phyloP scores from a whole-genome alignment of 768 basidiomycete genomes.

The Boletus speciosus region DNA sequence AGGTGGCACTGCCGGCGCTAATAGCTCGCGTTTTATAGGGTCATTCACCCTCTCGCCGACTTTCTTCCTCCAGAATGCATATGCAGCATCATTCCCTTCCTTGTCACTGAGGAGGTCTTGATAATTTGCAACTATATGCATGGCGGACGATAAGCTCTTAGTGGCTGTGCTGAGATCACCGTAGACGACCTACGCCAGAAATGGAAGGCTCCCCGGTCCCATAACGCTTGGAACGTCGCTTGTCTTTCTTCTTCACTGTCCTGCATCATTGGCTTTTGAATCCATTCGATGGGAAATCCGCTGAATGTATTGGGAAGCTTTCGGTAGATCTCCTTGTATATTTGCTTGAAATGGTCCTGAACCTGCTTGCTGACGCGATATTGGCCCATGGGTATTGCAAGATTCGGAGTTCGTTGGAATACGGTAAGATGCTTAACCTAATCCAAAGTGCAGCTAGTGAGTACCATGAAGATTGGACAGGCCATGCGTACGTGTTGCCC shows the following conservation, averaged over 20 bases:
- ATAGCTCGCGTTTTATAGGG: background rate
- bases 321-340: conserved; percentile 5
- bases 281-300: background rate
- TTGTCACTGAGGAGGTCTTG: background rate
- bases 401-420: conserved; percentile 18
- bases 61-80: conserved; percentile 13
- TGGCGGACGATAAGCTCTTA: background rate
- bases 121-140: conserved; percentile 8
- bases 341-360: conserved; percentile 10
- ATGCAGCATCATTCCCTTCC: background rate
- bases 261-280: conserved; percentile 5
- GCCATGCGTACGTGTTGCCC: conserved; percentile 5
- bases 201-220: conserved; percentile 8
- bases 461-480: background rate
- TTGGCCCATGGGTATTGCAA: conserved; percentile 12
- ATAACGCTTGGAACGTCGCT: conserved; percentile 3
- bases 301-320: conserved; percentile 1
- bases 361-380: conserved; percentile 3
- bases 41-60: background rate
- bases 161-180: background rate
- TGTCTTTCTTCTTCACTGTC: conserved; percentile 11
- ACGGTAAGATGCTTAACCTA: conserved; percentile 8
- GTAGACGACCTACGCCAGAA: conserved; percentile 6
- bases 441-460: background rate
- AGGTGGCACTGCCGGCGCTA: background rate